Percentiles rank a stretch among this genome's conserved stretches.
Conservation (phyloP, 2,329 filamentous ascomycete genomes). For the Cytospora mali region DNA sequence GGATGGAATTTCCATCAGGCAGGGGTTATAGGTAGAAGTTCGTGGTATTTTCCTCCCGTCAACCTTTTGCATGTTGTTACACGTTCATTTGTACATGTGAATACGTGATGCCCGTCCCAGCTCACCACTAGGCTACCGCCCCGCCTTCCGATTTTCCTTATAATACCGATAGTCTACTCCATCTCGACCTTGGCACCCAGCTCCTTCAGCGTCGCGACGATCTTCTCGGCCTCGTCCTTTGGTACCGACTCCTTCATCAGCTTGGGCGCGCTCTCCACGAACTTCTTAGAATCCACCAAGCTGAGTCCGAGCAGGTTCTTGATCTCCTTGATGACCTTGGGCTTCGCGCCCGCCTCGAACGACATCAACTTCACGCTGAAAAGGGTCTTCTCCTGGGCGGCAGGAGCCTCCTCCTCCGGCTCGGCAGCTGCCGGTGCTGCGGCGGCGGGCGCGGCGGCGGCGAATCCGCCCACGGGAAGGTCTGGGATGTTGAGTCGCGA, state of each 20-base stretch:
- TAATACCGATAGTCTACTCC: slow-evolving; percentile 64
- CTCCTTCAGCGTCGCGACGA: slow-evolving; percentile 88
- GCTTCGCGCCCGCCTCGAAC: slow-evolving; percentile 87
- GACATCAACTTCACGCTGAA: slow-evolving; percentile 94
- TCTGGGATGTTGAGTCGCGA: slow-evolving; percentile 96
- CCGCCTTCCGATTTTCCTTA: slow-evolving; percentile 18
- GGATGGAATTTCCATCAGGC: neutral
- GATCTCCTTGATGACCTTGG: slow-evolving; percentile 99
- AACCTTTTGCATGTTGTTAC: slow-evolving; percentile 37
- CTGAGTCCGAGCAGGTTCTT: slow-evolving; percentile 94
- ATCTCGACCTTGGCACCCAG: slow-evolving; percentile 86
- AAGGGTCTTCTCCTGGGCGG: slow-evolving; percentile 91
- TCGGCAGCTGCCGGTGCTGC: slow-evolving; percentile 71
- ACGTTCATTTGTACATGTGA: slow-evolving; percentile 38
- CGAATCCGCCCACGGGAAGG: slow-evolving; percentile 90
- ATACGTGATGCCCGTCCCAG: slow-evolving; percentile 18
- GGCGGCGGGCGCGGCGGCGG: slow-evolving; percentile 62
- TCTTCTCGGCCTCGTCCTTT: slow-evolving; percentile 99
- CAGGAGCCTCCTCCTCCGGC: slow-evolving; percentile 84
- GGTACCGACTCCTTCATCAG: slow-evolving; percentile 98
- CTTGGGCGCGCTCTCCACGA: slow-evolving; percentile 97
- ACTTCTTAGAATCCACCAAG: slow-evolving; percentile 99
- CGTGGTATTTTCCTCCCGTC: slow-evolving; percentile 17
- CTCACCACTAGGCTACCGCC: slow-evolving; percentile 23
- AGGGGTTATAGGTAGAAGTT: neutral